A percentile compares a stretch with the other conserved stretches of the same genome.
phyloP scores from a whole-genome alignment of 306 rosid species.

The Dalbergia cochinchinensis region DNA sequence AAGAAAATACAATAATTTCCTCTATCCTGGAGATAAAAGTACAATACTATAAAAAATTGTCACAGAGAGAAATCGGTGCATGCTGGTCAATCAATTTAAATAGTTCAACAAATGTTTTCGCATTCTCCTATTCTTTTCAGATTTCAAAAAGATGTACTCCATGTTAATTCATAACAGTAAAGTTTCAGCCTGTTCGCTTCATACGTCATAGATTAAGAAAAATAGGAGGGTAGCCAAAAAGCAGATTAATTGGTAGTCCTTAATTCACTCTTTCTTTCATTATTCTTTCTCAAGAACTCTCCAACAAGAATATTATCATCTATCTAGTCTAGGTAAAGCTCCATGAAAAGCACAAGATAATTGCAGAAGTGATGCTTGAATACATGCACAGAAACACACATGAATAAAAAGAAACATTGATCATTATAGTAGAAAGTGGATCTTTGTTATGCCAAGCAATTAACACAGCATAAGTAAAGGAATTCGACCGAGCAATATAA shows the following conservation, averaged over 20 bases:
- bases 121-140: not conserved
- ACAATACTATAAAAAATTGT: not conserved
- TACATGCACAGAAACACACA: constrained; percentile 23
- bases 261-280: constrained; percentile 28
- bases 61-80: no score
- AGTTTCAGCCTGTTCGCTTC: not conserved
- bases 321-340: constrained; percentile 7
- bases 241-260: constrained; percentile 4
- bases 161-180: not conserved
- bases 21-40: not conserved
- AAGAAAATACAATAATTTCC: not conserved
- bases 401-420: constrained; percentile 7
- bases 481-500: constrained; percentile 35
- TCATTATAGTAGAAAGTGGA: not conserved
- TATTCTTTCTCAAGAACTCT: constrained; percentile 11
- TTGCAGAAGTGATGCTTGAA: constrained; percentile 20
- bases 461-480: constrained; percentile 20
- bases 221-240: not conserved
- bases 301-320: constrained; percentile 3
- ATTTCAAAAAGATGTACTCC: constrained; percentile 12
- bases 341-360: constrained; percentile 18
- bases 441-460: constrained; percentile 10
- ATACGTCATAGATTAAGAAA: not conserved
- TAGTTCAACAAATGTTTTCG: not conserved
- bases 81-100: not conserved